Conservation (phyloP, 139 green algal species). For the Marvania coccoides region DNA sequence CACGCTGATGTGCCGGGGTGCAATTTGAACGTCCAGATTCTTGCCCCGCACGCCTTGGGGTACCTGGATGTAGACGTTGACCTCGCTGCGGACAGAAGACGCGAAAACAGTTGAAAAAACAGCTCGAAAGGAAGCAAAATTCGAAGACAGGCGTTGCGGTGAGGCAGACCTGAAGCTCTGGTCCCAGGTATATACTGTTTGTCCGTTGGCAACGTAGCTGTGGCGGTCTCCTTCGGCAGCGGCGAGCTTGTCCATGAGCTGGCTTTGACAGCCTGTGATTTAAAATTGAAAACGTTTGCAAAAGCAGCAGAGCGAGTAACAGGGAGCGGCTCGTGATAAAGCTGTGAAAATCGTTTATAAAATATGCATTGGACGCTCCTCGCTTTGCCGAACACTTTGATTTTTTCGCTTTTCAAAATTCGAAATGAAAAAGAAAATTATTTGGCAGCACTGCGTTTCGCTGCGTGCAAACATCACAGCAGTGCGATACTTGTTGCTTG, state of each 20-base stretch:
- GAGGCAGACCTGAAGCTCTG: constrained; percentile 55
- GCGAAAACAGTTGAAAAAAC: constrained; percentile 6
- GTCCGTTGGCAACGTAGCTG: constrained; percentile 41
- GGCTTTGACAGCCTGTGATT: too few relatives aligned
- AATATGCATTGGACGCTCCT: too few relatives aligned
- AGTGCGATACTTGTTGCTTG: too few relatives aligned
- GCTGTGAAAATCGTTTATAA: neutral
- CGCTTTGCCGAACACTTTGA: too few relatives aligned
- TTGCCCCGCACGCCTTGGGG: constrained; percentile 61
- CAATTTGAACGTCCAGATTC: constrained; percentile 58
- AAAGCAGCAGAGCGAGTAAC: too few relatives aligned
- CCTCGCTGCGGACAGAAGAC: constrained; percentile 30
- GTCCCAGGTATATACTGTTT: constrained; percentile 83
- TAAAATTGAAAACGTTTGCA: too few relatives aligned
- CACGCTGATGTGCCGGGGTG: constrained; percentile 44
- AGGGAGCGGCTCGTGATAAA: too few relatives aligned
- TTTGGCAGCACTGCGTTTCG: too few relatives aligned
- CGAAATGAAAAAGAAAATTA: too few relatives aligned
- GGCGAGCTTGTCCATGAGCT: constrained; percentile 36
- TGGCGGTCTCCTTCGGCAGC: constrained; percentile 33
- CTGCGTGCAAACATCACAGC: too few relatives aligned
- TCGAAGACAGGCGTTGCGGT: neutral
- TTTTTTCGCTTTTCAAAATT: too few relatives aligned
- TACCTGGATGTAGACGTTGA: constrained; percentile 76
- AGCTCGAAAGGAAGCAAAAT: neutral